Evolutionary conservation across 192 early-diverging fungal genomes (phyloP).

Genomic region (Nowakowskiella sp.): DNA sequence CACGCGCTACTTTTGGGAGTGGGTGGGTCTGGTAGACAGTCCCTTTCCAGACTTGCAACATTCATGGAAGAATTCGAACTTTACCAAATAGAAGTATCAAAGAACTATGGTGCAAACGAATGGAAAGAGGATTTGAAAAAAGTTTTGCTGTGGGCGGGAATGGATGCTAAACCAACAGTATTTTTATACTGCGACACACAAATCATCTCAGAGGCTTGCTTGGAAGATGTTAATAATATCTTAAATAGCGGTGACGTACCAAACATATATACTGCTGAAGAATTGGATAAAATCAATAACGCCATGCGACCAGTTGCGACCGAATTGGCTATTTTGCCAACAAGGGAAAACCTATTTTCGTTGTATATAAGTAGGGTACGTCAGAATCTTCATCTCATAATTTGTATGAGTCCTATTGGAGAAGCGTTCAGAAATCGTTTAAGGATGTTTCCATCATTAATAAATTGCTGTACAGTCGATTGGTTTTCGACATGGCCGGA

Average conservation of each 20-base stretch:
- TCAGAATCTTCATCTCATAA: conserved; percentile 46
- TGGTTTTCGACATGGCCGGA: conserved; percentile 63
- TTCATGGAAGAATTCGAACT: conserved; percentile 58
- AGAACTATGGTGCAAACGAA: conserved; percentile 50
- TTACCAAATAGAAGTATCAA: conserved; percentile 58
- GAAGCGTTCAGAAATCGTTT: conserved; percentile 54
- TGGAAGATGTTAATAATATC: conserved; percentile 60
- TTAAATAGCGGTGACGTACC: conserved; percentile 57
- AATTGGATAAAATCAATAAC: conserved; percentile 47
- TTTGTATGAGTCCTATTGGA: conserved; percentile 61
- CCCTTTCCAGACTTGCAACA: conserved; percentile 42
- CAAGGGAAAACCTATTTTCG: conserved; percentile 48
- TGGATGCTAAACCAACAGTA: conserved; percentile 50
- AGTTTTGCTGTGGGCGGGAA: conserved; percentile 43
- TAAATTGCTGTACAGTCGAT: conserved; percentile 61
- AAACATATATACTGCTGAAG: conserved; percentile 53
- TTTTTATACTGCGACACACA: conserved; percentile 58
- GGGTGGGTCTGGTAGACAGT: conserved; percentile 55
- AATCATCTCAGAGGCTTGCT: conserved; percentile 44
- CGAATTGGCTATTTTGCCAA: conserved; percentile 38
- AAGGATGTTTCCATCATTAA: conserved; percentile 54
- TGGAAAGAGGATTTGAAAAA: conserved; percentile 59
- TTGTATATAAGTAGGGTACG: conserved; percentile 42
- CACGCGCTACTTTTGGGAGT: conserved; percentile 51
- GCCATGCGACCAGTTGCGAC: conserved; percentile 45